Evolutionary conservation across 805 yeast species (phyloP).

Genomic region (Spathaspora hagerdaliae): DNA sequence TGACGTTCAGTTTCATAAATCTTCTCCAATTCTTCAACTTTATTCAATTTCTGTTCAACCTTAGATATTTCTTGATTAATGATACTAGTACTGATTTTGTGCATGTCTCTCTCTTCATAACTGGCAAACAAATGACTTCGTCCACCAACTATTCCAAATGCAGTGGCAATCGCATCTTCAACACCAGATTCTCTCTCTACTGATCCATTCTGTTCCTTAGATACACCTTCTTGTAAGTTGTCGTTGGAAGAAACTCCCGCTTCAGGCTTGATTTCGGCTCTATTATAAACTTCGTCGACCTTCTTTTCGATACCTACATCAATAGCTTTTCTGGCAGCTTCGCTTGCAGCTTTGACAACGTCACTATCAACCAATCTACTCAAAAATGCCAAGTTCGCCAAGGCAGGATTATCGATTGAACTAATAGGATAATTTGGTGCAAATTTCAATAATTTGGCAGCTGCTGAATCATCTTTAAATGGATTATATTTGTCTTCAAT

Average conservation of each 20-base stretch:
- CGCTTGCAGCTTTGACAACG: slow-evolving; percentile 79
- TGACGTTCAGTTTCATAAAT: slow-evolving; percentile 64
- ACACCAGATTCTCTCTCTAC: slow-evolving; percentile 6
- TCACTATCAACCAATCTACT: slow-evolving; percentile 82
- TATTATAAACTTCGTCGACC: slow-evolving; percentile 28
- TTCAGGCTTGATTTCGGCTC: slow-evolving; percentile 7
- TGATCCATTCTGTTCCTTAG: slow-evolving; percentile 9
- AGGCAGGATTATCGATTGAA: slow-evolving; percentile 86
- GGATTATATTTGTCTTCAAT: slow-evolving; percentile 72
- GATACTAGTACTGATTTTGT: slow-evolving; percentile 51
- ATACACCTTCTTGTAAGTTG: neutral
- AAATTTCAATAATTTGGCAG: slow-evolving; percentile 70
- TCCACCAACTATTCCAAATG: slow-evolving; percentile 74
- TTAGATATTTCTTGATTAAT: slow-evolving; percentile 61
- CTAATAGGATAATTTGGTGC: slow-evolving; percentile 83
- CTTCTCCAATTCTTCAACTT: slow-evolving; percentile 59
- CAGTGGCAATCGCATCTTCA: slow-evolving; percentile 61
- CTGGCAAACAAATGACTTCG: slow-evolving; percentile 76
- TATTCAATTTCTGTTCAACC: slow-evolving; percentile 58
- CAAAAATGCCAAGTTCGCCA: slow-evolving; percentile 87
- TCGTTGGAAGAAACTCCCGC: slow-evolving; percentile 6
- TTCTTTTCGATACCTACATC: slow-evolving; percentile 41
- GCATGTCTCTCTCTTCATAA: slow-evolving; percentile 76
- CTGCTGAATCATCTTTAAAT: slow-evolving; percentile 27
- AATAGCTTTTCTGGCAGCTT: slow-evolving; percentile 50